A percentile compares a stretch with the other conserved stretches of the same genome.
Conservation (phyloP, 192 early-diverging fungal species). For the Chytriomyces hyalinus region DNA sequence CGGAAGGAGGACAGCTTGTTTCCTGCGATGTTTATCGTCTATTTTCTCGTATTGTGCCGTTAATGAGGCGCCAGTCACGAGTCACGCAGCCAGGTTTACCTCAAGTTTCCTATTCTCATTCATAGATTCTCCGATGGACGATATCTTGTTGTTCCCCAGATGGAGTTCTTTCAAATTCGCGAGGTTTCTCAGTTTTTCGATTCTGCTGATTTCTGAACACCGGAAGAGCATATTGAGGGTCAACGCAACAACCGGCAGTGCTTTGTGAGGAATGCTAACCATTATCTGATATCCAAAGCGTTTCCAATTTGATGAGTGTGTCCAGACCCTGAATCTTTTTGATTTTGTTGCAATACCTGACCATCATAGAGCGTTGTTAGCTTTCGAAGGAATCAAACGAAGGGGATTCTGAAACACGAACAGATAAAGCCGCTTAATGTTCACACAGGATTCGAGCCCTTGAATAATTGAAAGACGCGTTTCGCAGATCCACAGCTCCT, state of each 20-base stretch:
- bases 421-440: constrained; percentile 58
- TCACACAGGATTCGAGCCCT: constrained; percentile 43
- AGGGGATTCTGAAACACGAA: constrained; percentile 24
- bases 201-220: constrained; percentile 46
- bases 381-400: neutral
- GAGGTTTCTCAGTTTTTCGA: constrained; percentile 50
- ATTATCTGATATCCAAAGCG: constrained; percentile 62
- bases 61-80: neutral
- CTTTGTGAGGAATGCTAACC: constrained; percentile 37
- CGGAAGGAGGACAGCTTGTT: constrained; percentile 63
- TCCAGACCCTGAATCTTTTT: constrained; percentile 57
- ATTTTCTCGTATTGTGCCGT: neutral
- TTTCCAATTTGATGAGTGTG: constrained; percentile 48
- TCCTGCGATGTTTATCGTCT: constrained; percentile 56
- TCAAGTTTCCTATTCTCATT: constrained; percentile 39
- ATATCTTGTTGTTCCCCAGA: constrained; percentile 53
- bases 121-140: constrained; percentile 52
- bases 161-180: constrained; percentile 46
- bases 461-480: constrained; percentile 49
- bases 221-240: neutral
- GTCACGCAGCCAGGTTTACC: neutral
- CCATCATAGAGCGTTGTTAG: neutral
- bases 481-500: constrained; percentile 67
- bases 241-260: neutral
- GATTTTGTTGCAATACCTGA: constrained; percentile 61